These are phyloP conservation scores for Silene coronaria DNA, from an alignment of 179 eudicot species.

Conservation along the genomic window DNA sequence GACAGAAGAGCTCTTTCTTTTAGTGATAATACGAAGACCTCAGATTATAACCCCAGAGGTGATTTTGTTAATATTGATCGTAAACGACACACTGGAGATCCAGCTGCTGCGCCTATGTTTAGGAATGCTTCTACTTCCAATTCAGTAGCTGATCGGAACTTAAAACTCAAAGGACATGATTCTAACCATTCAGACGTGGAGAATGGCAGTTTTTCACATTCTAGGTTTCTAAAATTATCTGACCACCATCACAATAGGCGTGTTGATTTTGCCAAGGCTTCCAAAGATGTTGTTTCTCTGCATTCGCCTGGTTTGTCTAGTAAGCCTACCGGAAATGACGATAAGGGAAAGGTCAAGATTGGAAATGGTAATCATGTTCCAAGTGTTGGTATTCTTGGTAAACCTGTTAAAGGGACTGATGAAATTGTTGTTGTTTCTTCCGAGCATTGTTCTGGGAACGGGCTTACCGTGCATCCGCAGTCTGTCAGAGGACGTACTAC, in stretches of 20 bases:
- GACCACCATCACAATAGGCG: conserved; percentile 19
- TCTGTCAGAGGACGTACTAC: conserved; percentile 31
- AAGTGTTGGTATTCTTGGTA: conserved; percentile 16
- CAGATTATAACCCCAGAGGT: conserved; percentile 25
- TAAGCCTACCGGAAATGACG: conserved; percentile 13
- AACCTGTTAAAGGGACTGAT: conserved; percentile 23
- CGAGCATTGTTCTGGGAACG: conserved; percentile 27
- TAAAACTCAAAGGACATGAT: conserved; percentile 26
- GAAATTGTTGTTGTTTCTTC: conserved; percentile 3
- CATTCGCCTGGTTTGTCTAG: conserved; percentile 21
- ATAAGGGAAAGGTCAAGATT: conserved; percentile 44
- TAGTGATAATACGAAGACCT: conserved; percentile 27
- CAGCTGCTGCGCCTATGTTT: conserved; percentile 24
- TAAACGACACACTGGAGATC: conserved; percentile 15
- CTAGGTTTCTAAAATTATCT: conserved; percentile 10
- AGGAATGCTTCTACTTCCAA: conserved; percentile 29
- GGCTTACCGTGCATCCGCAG: conserved; percentile 25
- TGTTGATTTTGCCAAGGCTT: conserved; percentile 22
- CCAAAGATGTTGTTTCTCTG: conserved; percentile 22
- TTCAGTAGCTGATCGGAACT: conserved; percentile 24
- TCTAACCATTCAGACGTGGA: conserved; percentile 21
- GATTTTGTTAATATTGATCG: conserved; percentile 22
- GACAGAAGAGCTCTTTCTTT: conserved; percentile 27
- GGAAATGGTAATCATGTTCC: conserved; percentile 26
- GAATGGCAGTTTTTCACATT: conserved; percentile 16